These are phyloP conservation scores for Furcasterigmium furcatum DNA, from an alignment of 2,329 filamentous ascomycete genomes.

Conservation along the genomic window DNA sequence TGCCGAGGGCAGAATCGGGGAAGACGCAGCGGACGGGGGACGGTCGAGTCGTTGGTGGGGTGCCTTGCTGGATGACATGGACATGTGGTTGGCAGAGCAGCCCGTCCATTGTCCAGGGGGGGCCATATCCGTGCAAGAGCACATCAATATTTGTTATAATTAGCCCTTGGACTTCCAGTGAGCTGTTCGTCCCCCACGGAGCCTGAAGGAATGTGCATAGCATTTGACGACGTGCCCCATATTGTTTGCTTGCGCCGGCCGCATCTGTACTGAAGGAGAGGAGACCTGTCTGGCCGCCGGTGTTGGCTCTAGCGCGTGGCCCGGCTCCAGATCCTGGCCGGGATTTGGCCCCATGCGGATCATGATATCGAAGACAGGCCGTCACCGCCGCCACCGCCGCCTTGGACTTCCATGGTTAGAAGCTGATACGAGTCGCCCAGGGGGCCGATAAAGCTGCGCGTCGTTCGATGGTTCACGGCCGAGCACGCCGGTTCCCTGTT, in stretches of 20 bases:
- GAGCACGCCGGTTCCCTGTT: neutral
- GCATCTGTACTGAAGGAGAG: too few species aligned
- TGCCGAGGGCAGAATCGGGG: conserved; percentile 13
- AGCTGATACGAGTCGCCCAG: neutral
- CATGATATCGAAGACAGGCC: too few species aligned
- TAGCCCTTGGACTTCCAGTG: neutral
- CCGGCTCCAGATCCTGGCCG: too few species aligned
- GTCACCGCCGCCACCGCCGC: too few species aligned
- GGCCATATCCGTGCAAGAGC: conserved; percentile 7
- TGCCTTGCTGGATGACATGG: neutral
- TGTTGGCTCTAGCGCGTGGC: too few species aligned
- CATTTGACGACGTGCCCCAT: too few species aligned
- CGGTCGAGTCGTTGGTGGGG: conserved; percentile 13
- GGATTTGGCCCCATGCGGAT: too few species aligned
- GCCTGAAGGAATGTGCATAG: too few species aligned
- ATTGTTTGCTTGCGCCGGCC: too few species aligned
- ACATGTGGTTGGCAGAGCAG: conserved; percentile 2
- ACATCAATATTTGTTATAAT: conserved; percentile 7
- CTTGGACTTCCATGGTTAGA: neutral
- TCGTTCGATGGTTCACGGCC: neutral
- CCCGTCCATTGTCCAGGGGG: conserved; percentile 1
- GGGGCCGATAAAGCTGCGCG: neutral
- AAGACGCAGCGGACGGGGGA: conserved; percentile 1
- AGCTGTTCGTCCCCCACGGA: too few species aligned
- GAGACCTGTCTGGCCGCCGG: too few species aligned